Conservation (phyloP, 768 basidiomycete species). For the Xerocomus spinulosus region DNA sequence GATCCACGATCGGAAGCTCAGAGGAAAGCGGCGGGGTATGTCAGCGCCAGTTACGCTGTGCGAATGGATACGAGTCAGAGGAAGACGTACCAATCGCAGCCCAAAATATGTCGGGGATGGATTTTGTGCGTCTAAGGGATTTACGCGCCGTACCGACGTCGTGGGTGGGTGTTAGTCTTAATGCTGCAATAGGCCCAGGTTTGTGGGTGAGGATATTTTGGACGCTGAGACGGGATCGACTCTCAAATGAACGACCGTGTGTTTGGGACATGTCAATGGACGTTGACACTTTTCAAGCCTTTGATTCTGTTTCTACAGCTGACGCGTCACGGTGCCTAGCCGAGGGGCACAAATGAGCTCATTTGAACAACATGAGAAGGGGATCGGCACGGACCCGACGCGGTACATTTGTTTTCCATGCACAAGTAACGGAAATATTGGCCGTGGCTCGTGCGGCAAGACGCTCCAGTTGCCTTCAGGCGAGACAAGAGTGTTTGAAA, state of each 20-base stretch:
- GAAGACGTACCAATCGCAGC: constrained; percentile 21
- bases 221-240: constrained; percentile 66
- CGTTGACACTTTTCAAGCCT: constrained; percentile 30
- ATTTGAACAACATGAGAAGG: not conserved
- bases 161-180: constrained; percentile 26
- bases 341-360: not conserved
- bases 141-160: constrained; percentile 42
- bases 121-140: constrained; percentile 63
- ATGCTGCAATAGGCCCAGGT: constrained; percentile 36
- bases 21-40: constrained; percentile 39
- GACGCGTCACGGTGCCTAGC: constrained; percentile 59
- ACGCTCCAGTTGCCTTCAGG: constrained; percentile 37
- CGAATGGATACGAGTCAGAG: constrained; percentile 57
- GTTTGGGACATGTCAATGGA: constrained; percentile 35
- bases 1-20: constrained; percentile 21
- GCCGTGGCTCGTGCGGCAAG: constrained; percentile 49
- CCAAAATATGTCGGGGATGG: constrained; percentile 57
- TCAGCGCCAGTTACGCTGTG: constrained; percentile 76
- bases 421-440: constrained; percentile 57
- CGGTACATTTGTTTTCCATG: constrained; percentile 76
- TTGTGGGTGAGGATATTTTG: constrained; percentile 49
- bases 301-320: constrained; percentile 47
- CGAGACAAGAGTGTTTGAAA: constrained; percentile 39
- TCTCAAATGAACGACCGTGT: constrained; percentile 36
- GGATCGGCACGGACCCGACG: constrained; percentile 54